phyloP scores from a whole-genome alignment of 2,329 filamentous ascomycete species.

The Colletotrichum sp. region DNA sequence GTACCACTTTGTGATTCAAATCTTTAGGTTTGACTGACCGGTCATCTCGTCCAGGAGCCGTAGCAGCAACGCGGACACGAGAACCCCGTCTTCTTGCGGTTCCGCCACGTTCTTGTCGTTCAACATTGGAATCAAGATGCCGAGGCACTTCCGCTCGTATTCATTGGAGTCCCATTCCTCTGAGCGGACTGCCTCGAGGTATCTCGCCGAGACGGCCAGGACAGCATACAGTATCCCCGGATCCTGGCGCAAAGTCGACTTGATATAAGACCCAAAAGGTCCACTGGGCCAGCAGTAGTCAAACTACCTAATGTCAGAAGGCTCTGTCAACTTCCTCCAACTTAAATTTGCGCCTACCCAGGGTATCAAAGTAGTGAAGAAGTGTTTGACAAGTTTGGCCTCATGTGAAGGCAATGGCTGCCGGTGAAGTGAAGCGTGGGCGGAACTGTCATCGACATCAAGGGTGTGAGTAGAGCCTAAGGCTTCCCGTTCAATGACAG shows the following conservation, averaged over 20 bases:
- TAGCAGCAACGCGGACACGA: background rate
- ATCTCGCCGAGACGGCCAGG: background rate
- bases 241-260: background rate
- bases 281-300: background rate
- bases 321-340: background rate
- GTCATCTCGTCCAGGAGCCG: background rate
- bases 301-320: background rate
- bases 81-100: background rate
- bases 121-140: background rate
- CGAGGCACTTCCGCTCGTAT: background rate
- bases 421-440: accelerated
- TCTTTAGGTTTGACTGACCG: background rate
- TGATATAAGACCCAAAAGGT: background rate
- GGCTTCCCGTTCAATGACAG: accelerated
- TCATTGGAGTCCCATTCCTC: background rate
- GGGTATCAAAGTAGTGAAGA: background rate
- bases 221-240: background rate
- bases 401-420: background rate
- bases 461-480: background rate
- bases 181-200: background rate
- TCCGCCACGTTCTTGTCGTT: background rate
- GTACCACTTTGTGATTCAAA: no score
- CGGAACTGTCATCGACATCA: accelerated
- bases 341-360: background rate
- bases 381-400: background rate